Percentiles rank a stretch among this genome's conserved stretches.
Evolutionary conservation across 768 basidiomycete genomes (phyloP).

Genomic region (Lanmaoa rubissima): DNA sequence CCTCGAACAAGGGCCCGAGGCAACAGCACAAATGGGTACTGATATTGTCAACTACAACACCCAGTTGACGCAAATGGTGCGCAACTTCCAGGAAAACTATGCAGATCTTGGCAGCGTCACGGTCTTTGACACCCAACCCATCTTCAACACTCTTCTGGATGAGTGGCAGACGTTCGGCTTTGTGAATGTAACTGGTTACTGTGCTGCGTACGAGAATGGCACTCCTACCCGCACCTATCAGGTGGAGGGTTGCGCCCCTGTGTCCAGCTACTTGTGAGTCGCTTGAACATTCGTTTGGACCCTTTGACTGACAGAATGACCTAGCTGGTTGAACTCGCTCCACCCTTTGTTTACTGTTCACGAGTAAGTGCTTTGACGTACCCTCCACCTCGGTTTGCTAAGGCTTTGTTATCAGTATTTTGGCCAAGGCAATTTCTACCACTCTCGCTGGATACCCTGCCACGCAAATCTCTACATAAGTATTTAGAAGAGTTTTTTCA

Average conservation of each 20-base stretch:
- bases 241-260: conserved; percentile 56
- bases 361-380: conserved; percentile 39
- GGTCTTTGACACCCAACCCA: conserved; percentile 54
- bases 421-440: conserved; percentile 53
- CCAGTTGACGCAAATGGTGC: conserved; percentile 39
- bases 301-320: background rate
- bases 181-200: conserved; percentile 57
- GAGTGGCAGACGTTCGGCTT: conserved; percentile 52
- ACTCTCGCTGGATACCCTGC: conserved; percentile 35
- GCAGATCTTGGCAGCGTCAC: conserved; percentile 43
- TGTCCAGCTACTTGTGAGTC: conserved; percentile 63
- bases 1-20: conserved; percentile 34
- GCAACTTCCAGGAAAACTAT: conserved; percentile 41
- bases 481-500: no score
- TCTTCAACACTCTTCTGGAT: conserved; percentile 59
- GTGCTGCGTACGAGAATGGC: conserved; percentile 57
- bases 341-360: conserved; percentile 66
- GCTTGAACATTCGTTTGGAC: background rate
- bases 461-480: background rate
- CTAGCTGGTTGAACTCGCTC: conserved; percentile 59
- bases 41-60: conserved; percentile 50
- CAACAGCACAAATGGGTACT: conserved; percentile 28
- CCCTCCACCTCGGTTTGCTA: background rate
- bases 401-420: conserved; percentile 34
- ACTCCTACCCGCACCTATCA: conserved; percentile 53